These are phyloP conservation scores for Parastagonospora avenae DNA, from an alignment of 2,329 filamentous ascomycete genomes.

Conservation along the genomic window DNA sequence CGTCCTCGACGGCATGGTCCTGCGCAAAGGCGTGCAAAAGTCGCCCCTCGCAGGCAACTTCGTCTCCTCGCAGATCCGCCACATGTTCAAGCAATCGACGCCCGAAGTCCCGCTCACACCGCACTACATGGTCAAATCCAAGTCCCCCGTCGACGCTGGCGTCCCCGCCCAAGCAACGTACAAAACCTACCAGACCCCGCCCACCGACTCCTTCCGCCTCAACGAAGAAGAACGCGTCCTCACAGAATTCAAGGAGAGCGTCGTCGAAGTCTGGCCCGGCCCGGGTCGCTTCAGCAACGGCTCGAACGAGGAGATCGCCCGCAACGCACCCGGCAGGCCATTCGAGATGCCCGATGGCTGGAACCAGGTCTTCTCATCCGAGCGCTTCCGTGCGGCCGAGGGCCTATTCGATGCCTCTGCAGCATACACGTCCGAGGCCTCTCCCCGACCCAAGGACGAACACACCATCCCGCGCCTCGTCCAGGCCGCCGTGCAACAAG, in stretches of 20 bases:
- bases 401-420: slow-evolving; percentile 88
- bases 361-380: slow-evolving; percentile 91
- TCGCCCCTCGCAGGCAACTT: slow-evolving; percentile 88
- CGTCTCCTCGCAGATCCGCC: slow-evolving; percentile 85
- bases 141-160: slow-evolving; percentile 85
- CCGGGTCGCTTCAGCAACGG: slow-evolving; percentile 66
- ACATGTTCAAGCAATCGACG: slow-evolving; percentile 70
- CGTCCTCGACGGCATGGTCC: slow-evolving; percentile 90
- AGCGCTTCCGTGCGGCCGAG: slow-evolving; percentile 85
- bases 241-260: slow-evolving; percentile 96
- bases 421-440: slow-evolving; percentile 62
- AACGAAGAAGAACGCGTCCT: slow-evolving; percentile 92
- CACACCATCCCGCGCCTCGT: slow-evolving; percentile 87
- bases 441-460: slow-evolving; percentile 64
- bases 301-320: slow-evolving; percentile 76
- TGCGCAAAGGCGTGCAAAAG: slow-evolving; percentile 84
- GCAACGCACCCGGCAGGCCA: slow-evolving; percentile 75
- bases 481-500: slow-evolving; percentile 73
- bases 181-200: slow-evolving; percentile 68
- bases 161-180: slow-evolving; percentile 77
- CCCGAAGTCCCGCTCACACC: slow-evolving; percentile 79
- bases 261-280: slow-evolving; percentile 90
- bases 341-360: slow-evolving; percentile 98
- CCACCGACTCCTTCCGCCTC: slow-evolving; percentile 72
- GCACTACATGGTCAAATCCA: slow-evolving; percentile 85